Evolutionary conservation across 345 rosid species (phyloP), one percentile per base, ranked within the genome.

Genomic region (Salix suchowensis): DNA sequence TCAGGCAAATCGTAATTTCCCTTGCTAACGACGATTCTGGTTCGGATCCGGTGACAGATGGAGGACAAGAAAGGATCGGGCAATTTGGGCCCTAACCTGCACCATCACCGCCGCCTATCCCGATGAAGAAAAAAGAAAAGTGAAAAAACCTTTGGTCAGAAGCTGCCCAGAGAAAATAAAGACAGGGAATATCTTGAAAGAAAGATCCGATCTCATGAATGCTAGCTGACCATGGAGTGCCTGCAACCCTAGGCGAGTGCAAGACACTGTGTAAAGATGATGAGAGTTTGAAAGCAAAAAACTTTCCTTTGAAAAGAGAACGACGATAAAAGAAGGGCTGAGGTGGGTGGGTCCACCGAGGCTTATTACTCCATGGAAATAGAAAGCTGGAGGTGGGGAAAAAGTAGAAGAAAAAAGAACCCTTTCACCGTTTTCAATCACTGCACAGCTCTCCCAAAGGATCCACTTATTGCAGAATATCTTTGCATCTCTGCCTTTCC

Each of bases 391-490:
- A 2, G 34, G 71, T 5, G 36, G 65, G 28, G 37, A 46, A 28
- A 40, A 28, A 36, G 32, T 16, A n/a, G 6, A 50, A 65, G 21
- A 55, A 26, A 72, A 65, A 81, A 75, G 46, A 52, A 2, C 2
- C 19, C 84, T 86, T 82, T 78, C 86, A 82, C 89, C 78, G 74
- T 74, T 81, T 75, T 81, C 81, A 74, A 78, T 72, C 65, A 21
- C 50, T 48, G 13, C 55, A 16, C 1, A 8, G n/a, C 21, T 24
- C 58, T 65, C 65, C 30, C 42, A 77, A 81, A 78, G 79, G 46
- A 77, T 70, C 75, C 77, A 54, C 78, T 82, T 62, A 79, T 78
- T 71, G 68, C 67, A 81, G 81, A 76, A 80, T 81, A 60, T 80
- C 76, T 71, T 52, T 23, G 72, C 36, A 12, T 26, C 55, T 67